A percentile compares a stretch with the other conserved stretches of the same genome.
phyloP scores from a whole-genome alignment of 352 stramenopile species.

The Plasmopara muralis region DNA sequence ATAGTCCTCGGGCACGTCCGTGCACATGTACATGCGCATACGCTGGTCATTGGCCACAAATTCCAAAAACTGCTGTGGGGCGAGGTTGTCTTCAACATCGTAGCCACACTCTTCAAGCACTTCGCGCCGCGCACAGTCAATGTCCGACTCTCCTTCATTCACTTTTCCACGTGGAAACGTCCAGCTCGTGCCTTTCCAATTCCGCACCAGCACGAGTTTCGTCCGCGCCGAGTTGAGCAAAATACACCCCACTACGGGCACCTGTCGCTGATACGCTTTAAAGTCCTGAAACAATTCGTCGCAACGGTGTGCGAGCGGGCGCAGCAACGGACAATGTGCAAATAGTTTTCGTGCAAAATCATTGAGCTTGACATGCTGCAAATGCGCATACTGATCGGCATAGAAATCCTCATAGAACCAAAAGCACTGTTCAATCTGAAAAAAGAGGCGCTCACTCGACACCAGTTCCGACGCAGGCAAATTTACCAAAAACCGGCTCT shows the following conservation, averaged over 20 bases:
- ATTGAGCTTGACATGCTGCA: constrained; percentile 91
- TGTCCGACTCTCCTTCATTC: constrained; percentile 87
- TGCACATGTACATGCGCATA: constrained; percentile 90
- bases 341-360: constrained; percentile 93
- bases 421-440: constrained; percentile 96
- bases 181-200: constrained; percentile 90
- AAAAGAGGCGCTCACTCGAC: constrained; percentile 93
- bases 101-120: constrained; percentile 92
- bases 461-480: constrained; percentile 86
- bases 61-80: constrained; percentile 75
- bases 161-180: constrained; percentile 91
- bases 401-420: constrained; percentile 98
- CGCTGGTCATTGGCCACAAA: constrained; percentile 84
- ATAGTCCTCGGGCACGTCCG: constrained; percentile 87
- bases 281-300: constrained; percentile 92
- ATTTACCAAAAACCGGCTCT: constrained; percentile 94
- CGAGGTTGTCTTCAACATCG: constrained; percentile 71
- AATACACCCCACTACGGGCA: constrained; percentile 93
- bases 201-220: constrained; percentile 88
- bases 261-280: constrained; percentile 90
- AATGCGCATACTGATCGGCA: constrained; percentile 77
- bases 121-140: constrained; percentile 86
- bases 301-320: constrained; percentile 80
- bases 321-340: constrained; percentile 83
- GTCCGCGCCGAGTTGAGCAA: constrained; percentile 81